Percentiles rank a stretch among this genome's conserved stretches.
Evolutionary conservation across 768 basidiomycete genomes (phyloP).

Genomic region (Suillus cothurnatus): DNA sequence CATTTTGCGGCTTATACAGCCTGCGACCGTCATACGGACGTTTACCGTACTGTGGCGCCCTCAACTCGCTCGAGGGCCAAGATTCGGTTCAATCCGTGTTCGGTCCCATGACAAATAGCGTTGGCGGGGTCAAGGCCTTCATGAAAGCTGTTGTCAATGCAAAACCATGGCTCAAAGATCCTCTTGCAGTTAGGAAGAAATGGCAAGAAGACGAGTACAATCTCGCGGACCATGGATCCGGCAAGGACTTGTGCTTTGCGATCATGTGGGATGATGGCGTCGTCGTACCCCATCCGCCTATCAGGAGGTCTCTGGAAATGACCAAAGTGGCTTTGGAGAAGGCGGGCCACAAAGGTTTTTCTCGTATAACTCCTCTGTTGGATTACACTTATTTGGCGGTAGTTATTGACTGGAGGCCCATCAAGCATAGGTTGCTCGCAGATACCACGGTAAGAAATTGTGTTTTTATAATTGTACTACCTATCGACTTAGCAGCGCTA

Average conservation of each 20-base stretch:
- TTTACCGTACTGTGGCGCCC: constrained; percentile 67
- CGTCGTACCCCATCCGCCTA: constrained; percentile 64
- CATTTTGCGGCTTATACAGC: constrained; percentile 70
- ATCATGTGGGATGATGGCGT: constrained; percentile 70
- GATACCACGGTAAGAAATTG: constrained; percentile 41
- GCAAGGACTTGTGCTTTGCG: constrained; percentile 53
- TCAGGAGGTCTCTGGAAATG: constrained; percentile 58
- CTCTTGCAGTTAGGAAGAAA: constrained; percentile 53
- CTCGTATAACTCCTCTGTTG: neutral
- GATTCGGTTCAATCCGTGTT: constrained; percentile 72
- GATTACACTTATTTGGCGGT: neutral
- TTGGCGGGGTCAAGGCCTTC: constrained; percentile 67
- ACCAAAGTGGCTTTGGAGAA: constrained; percentile 56
- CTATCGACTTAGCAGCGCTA: neutral
- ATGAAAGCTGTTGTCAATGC: constrained; percentile 60
- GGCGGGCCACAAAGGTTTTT: constrained; percentile 66
- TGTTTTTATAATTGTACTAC: neutral
- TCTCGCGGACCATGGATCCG: constrained; percentile 57
- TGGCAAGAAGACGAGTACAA: constrained; percentile 65
- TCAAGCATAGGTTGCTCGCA: constrained; percentile 51
- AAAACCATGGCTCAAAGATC: constrained; percentile 70
- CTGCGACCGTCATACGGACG: constrained; percentile 70
- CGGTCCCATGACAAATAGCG: constrained; percentile 65
- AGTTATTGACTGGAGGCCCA: constrained; percentile 74
- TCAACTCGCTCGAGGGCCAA: constrained; percentile 71